Evolutionary conservation across 2,329 filamentous ascomycete species (phyloP).

Genomic region (Fusarium humuli): DNA sequence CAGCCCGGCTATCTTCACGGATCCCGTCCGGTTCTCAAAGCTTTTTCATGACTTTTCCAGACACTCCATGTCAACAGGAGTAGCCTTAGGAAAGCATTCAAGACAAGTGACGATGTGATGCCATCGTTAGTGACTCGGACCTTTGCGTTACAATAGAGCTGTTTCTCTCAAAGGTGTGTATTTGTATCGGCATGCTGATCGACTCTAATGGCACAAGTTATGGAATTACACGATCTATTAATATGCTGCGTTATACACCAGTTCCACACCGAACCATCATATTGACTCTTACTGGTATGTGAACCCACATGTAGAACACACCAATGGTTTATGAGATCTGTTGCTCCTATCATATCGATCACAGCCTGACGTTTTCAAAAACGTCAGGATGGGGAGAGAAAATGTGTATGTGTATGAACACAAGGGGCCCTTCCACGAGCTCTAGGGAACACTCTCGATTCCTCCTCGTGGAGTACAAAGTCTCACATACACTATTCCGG

Average conservation of each 20-base stretch:
- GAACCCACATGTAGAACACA: not conserved
- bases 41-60: not conserved
- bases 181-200: not conserved
- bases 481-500: not conserved
- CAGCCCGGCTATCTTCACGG: too few relatives aligned
- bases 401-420: not conserved
- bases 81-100: not conserved
- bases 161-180: not conserved
- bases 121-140: not conserved
- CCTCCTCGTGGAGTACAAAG: not conserved
- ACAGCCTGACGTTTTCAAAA: not conserved
- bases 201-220: not conserved
- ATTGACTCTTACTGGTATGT: not conserved
- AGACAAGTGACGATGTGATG: not conserved
- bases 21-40: not conserved
- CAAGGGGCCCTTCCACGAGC: not conserved
- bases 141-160: not conserved
- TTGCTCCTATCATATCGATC: not conserved
- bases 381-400: too few relatives aligned
- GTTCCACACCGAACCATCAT: not conserved
- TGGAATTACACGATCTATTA: not conserved
- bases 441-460: not conserved
- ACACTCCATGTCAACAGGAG: not conserved
- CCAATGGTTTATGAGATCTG: not conserved
- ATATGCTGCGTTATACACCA: not conserved